Percentiles rank a stretch among this genome's conserved stretches.
phyloP scores from a whole-genome alignment of 805 yeast genomes.

The Candida multigemmis region DNA sequence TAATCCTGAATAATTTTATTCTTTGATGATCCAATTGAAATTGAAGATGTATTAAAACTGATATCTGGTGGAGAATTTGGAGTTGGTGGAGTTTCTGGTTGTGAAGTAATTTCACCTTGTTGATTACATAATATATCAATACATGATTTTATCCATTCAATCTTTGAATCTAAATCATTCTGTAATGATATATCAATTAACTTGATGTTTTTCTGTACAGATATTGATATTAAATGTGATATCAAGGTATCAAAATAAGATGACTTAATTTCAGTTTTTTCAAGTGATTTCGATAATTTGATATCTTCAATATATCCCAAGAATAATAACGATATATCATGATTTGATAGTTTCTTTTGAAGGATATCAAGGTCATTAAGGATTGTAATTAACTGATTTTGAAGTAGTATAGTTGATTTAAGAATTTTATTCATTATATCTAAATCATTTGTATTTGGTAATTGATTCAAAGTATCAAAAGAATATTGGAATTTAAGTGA shows the following conservation, averaged over 20 bases:
- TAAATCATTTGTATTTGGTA: conserved; percentile 7
- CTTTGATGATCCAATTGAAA: not conserved
- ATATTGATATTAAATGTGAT: conserved; percentile 36
- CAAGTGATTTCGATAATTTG: conserved; percentile 9
- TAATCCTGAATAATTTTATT: conserved; percentile 22
- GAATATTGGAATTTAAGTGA: conserved; percentile 6
- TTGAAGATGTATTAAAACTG: not conserved
- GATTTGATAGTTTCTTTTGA: conserved; percentile 22
- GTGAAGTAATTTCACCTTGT: conserved; percentile 1
- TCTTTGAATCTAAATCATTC: conserved; percentile 10
- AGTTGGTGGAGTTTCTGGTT: conserved; percentile 1
- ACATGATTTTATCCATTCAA: conserved; percentile 30
- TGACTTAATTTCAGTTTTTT: conserved; percentile 1
- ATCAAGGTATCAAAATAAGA: conserved; percentile 31
- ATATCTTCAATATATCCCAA: conserved; percentile 41
- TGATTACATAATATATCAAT: conserved; percentile 21
- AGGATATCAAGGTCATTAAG: conserved; percentile 20
- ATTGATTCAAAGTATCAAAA: conserved; percentile 2
- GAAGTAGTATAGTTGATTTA: conserved; percentile 21
- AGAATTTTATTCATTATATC: conserved; percentile 24
- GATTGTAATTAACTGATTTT: conserved; percentile 15
- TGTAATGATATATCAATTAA: conserved; percentile 19
- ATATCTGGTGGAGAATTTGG: not conserved
- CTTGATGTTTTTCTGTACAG: conserved; percentile 32
- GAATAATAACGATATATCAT: conserved; percentile 34